Evolutionary conservation across 2,329 filamentous ascomycete species (phyloP).

Genomic region (Pseudocercospora pini-densiflorae): DNA sequence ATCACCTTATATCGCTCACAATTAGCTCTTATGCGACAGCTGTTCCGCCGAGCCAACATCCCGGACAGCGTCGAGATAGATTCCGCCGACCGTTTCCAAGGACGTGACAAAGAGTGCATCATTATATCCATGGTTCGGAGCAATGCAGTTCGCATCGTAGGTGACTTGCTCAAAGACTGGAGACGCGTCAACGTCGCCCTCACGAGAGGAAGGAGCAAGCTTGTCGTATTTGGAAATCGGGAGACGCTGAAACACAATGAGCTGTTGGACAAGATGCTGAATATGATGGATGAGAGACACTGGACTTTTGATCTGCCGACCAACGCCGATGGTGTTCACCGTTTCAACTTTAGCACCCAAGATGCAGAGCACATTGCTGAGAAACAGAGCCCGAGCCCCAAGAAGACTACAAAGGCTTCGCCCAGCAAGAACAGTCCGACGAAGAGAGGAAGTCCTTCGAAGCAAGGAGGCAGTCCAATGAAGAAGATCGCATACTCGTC

Average conservation of each 20-base stretch:
- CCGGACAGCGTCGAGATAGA: constrained; percentile 81
- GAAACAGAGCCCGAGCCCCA: constrained; percentile 9
- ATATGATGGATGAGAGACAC: constrained; percentile 73
- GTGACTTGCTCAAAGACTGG: constrained; percentile 90
- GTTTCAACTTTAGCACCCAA: constrained; percentile 34
- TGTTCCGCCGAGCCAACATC: constrained; percentile 53
- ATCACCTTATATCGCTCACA: constrained; percentile 98
- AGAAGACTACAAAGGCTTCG: constrained; percentile 16
- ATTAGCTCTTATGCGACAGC: constrained; percentile 78
- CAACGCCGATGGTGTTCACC: constrained; percentile 30
- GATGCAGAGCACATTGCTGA: constrained; percentile 20
- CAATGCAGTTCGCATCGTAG: constrained; percentile 82
- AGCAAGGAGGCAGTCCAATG: not conserved
- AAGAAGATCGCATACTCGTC: not conserved
- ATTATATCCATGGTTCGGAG: constrained; percentile 85
- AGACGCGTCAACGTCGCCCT: constrained; percentile 94
- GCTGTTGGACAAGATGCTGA: constrained; percentile 76
- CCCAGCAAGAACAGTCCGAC: constrained; percentile 17
- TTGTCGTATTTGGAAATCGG: constrained; percentile 84
- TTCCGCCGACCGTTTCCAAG: constrained; percentile 96
- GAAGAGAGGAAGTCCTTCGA: constrained; percentile 18
- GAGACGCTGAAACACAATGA: constrained; percentile 73
- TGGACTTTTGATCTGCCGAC: constrained; percentile 75
- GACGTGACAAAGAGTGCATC: constrained; percentile 91
- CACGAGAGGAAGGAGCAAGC: constrained; percentile 88